Percentiles rank a stretch among this genome's conserved stretches.
Conservation (phyloP, 768 basidiomycete genomes). For the Suillus ampliporus region DNA sequence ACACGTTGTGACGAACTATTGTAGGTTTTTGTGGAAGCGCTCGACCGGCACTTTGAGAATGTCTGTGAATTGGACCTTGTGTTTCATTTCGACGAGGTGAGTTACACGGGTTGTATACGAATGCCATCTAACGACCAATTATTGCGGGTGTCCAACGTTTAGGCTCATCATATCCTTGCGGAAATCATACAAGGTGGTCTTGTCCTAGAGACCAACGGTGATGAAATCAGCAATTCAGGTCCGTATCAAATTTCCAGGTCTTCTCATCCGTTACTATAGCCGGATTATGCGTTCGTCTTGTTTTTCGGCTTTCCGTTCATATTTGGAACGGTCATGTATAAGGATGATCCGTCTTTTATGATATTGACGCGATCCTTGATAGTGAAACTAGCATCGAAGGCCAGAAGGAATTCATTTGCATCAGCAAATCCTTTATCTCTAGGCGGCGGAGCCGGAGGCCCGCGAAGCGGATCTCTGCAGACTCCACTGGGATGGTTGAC, state of each 20-base stretch:
- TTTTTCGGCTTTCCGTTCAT: slow-evolving; percentile 7
- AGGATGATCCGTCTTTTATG: slow-evolving; percentile 6
- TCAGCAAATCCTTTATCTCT: slow-evolving; percentile 85
- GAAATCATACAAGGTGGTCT: slow-evolving; percentile 97
- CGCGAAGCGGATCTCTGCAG: slow-evolving; percentile 64
- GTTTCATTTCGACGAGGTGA: slow-evolving; percentile 97
- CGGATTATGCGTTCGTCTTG: neutral
- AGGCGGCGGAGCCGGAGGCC: slow-evolving; percentile 61
- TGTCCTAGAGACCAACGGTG: slow-evolving; percentile 93
- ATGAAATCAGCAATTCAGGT: slow-evolving; percentile 81
- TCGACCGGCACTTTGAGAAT: slow-evolving; percentile 96
- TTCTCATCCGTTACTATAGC: slow-evolving; percentile 4
- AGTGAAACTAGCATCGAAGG: slow-evolving; percentile 75
- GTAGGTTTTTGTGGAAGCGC: slow-evolving; percentile 93
- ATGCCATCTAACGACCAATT: neutral
- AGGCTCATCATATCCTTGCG: slow-evolving; percentile 95
- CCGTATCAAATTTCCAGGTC: slow-evolving; percentile 29
- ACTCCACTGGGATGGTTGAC: slow-evolving; percentile 84
- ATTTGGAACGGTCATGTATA: neutral
- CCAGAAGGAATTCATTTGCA: slow-evolving; percentile 77
- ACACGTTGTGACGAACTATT: slow-evolving; percentile 1
- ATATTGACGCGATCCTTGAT: slow-evolving; percentile 22
- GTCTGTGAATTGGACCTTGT: slow-evolving; percentile 98
- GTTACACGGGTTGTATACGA: slow-evolving; percentile 20
- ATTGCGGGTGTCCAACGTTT: slow-evolving; percentile 16